Percentiles rank a stretch among this genome's conserved stretches.
Evolutionary conservation across 352 stramenopile species (phyloP).

Genomic region (Globisporangium cylindrosporum): DNA sequence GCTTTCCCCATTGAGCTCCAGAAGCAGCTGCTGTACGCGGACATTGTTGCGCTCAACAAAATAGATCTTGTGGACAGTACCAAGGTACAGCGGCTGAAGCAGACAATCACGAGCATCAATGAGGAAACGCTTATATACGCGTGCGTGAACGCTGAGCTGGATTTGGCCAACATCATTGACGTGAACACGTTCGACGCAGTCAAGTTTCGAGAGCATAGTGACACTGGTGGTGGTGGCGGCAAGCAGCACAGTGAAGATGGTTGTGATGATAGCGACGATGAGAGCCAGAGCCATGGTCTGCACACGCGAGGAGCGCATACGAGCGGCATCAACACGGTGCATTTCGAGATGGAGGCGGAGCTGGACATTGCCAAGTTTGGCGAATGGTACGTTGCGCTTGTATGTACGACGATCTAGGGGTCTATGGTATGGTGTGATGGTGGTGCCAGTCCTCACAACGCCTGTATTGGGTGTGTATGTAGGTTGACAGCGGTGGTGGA

Average conservation of each 20-base stretch:
- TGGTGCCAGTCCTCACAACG: neutral
- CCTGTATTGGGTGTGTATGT: neutral
- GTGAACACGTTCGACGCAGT: slow-evolving; percentile 74
- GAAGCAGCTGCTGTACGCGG: slow-evolving; percentile 62
- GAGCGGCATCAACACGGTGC: slow-evolving; percentile 47
- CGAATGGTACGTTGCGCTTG: slow-evolving; percentile 35
- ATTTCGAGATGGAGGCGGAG: slow-evolving; percentile 46
- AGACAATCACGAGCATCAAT: slow-evolving; percentile 38
- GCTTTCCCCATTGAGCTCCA: slow-evolving; percentile 60
- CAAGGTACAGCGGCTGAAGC: slow-evolving; percentile 30
- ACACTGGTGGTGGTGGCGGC: slow-evolving; percentile 3
- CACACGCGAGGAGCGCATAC: slow-evolving; percentile 39
- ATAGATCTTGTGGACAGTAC: slow-evolving; percentile 43
- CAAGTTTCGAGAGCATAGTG: slow-evolving; percentile 34
- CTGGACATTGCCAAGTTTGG: slow-evolving; percentile 52
- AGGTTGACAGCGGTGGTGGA: slow-evolving; percentile 51
- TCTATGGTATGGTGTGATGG: neutral
- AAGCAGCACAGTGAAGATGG: neutral
- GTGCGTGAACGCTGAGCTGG: slow-evolving; percentile 52
- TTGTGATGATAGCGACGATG: neutral
- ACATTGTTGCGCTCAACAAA: slow-evolving; percentile 76
- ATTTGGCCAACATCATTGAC: slow-evolving; percentile 52
- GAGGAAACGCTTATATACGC: slow-evolving; percentile 40
- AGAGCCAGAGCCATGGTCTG: slow-evolving; percentile 7
- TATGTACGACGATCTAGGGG: neutral